Base-by-base conservation (phyloP, 164 flowering plant genomes). In the Paratinospora sagittata region DNA sequence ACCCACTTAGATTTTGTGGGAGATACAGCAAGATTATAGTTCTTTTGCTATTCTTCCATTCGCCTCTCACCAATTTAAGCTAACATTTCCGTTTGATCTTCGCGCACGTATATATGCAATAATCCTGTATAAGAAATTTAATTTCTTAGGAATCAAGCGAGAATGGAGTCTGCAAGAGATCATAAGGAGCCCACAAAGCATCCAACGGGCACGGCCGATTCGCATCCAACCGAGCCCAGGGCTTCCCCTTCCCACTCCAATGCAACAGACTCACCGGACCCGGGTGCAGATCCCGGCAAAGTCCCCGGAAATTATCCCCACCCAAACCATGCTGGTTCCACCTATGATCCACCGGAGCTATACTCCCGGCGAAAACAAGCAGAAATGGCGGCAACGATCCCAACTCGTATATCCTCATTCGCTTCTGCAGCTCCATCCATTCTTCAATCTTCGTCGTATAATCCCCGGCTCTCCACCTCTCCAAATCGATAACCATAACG, bases 241-340 rank as follows among this genome's bases (percentile, higher is more conserved):
- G 97, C 80, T 93, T 93, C 4, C 98, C 96, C 68, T 91, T 93
- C 16, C 98, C 98, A 55, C 97, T 93, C 97, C 98, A 93, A 78
- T 93, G 98, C 76, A 93, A 75, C 6, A 93, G 79, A 63, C 97
- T 91, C 8, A 93, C 97, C 37, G 93, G 90, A n/a, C 98, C 98
- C 6, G 91, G 91, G 65, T 92, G 98, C 66, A 92, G 76, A 77
- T 90, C 81, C 77, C 98, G 67, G 70, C 98, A 92, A 3, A 90
- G 84, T 0, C 98, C 98, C 8, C 86, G 71, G 64, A 82, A 86
- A 63, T 92, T 92, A 74, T 92, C 97, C 0, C 97, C 96, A 0
- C 96, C 97, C 4, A 93, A 83, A 0, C 98, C 98, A 62, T 93
- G 98, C 69, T 93, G 98, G 76, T 93, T 93, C 98, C 98, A 93